Percentiles rank a stretch among this genome's conserved stretches.
These are phyloP conservation scores for Plectosphaerella cucumerina DNA, from an alignment of 2,329 filamentous ascomycete species.

Conservation along the genomic window DNA sequence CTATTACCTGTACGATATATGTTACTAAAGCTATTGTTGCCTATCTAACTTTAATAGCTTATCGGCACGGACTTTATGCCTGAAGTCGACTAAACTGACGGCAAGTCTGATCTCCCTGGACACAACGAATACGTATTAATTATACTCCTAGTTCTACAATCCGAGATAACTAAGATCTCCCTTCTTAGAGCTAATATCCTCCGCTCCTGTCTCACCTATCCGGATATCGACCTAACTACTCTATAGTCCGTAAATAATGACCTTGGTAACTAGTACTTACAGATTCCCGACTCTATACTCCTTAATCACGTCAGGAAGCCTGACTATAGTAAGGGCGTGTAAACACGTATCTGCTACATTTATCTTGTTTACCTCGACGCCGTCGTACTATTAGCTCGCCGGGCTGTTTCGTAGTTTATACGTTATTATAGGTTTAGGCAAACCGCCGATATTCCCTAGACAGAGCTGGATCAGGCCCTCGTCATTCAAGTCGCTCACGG, in stretches of 20 bases:
- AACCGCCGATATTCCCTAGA: background rate
- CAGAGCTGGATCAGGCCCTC: conserved; percentile 7
- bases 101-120: background rate
- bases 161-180: conserved; percentile 22
- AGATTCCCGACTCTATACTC: conserved; percentile 18
- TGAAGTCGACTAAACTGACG: background rate
- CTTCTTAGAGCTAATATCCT: conserved; percentile 23
- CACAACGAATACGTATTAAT: background rate
- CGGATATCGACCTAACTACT: conserved; percentile 17
- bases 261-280: conserved; percentile 21
- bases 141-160: conserved; percentile 16
- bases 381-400: conserved; percentile 24
- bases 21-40: too few relatives aligned
- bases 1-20: background rate
- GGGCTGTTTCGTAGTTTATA: conserved; percentile 20
- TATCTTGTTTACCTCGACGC: conserved; percentile 26
- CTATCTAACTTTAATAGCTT: background rate
- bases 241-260: conserved; percentile 21
- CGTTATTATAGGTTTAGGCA: background rate
- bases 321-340: conserved; percentile 8
- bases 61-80: background rate
- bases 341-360: conserved; percentile 20
- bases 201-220: conserved; percentile 20
- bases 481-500: conserved; percentile 15
- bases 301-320: conserved; percentile 14